These are phyloP conservation scores for Vanilla planifolia DNA, from an alignment of 106 monocot species.

Conservation along the genomic window DNA sequence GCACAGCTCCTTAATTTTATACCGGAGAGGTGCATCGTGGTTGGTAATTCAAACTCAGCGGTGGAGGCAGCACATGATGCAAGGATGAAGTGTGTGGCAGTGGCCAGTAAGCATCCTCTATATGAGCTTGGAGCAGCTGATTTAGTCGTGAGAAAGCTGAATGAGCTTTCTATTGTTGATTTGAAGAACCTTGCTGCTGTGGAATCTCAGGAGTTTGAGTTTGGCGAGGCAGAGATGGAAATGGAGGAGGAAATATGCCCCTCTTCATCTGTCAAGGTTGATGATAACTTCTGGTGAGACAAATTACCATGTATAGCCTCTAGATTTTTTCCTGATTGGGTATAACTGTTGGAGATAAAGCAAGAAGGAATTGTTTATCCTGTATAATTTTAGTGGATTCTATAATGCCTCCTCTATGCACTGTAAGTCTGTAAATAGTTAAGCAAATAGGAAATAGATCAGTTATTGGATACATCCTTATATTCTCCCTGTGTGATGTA, in stretches of 20 bases:
- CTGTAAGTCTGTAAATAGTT: constrained; percentile 6
- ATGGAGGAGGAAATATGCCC: constrained; percentile 32
- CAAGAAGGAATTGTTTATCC: not conserved
- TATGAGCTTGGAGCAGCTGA: constrained; percentile 90
- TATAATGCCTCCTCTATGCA: not conserved
- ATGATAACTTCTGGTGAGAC: constrained; percentile 56
- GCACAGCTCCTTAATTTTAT: constrained; percentile 74
- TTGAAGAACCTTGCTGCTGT: constrained; percentile 80
- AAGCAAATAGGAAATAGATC: not conserved
- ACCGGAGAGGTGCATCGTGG: constrained; percentile 88
- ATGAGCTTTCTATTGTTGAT: constrained; percentile 77
- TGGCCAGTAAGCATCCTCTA: constrained; percentile 73
- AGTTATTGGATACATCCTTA: not conserved
- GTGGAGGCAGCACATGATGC: constrained; percentile 96
- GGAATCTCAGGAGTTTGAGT: constrained; percentile 62
- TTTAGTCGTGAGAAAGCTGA: constrained; percentile 59
- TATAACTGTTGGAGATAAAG: not conserved
- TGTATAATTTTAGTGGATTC: not conserved
- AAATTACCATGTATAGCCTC: constrained; percentile 10
- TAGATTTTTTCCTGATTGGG: constrained; percentile 4
- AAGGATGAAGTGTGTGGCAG: constrained; percentile 88
- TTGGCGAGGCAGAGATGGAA: constrained; percentile 53
- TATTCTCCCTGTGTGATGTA: too few species aligned
- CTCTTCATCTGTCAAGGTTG: constrained; percentile 43
- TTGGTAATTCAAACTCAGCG: constrained; percentile 83